Conservation (phyloP, 768 basidiomycete species). For the Leccinum subtestaceum region DNA sequence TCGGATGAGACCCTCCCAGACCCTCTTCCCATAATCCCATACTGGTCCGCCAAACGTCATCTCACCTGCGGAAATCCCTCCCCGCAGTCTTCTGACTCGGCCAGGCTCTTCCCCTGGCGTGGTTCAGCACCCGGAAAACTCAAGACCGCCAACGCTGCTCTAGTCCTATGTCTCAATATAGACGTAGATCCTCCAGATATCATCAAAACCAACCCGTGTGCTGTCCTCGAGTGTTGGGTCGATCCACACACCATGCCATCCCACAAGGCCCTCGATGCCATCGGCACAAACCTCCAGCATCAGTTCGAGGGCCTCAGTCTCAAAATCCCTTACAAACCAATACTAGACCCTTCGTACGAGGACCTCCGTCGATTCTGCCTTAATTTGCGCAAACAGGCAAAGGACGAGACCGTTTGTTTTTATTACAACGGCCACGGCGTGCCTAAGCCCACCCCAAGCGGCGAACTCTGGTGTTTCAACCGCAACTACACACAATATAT, state of each 20-base stretch:
- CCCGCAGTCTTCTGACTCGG: conserved; percentile 62
- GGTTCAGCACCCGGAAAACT: conserved; percentile 77
- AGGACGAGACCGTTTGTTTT: conserved; percentile 91
- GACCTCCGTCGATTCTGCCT: conserved; percentile 87
- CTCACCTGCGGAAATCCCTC: conserved; percentile 86
- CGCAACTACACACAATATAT: conserved; percentile 97
- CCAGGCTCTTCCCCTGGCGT: conserved; percentile 76
- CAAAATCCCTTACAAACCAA: conserved; percentile 92
- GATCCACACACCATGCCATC: conserved; percentile 92
- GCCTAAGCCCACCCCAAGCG: conserved; percentile 91
- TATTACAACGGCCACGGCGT: conserved; percentile 99
- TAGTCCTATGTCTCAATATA: conserved; percentile 93
- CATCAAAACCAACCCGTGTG: conserved; percentile 95
- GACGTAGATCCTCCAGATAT: conserved; percentile 97
- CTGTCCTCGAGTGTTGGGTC: conserved; percentile 94
- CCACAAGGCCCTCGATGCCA: conserved; percentile 90
- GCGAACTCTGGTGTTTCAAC: conserved; percentile 99
- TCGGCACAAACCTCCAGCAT: conserved; percentile 88
- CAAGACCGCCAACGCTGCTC: conserved; percentile 85
- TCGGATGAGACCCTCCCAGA: conserved; percentile 49
- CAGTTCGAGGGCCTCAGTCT: conserved; percentile 96
- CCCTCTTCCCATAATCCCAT: conserved; percentile 62
- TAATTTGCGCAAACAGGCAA: conserved; percentile 79
- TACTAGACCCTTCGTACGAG: conserved; percentile 92
- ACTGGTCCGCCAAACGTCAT: conserved; percentile 89